Base-by-base conservation (phyloP, 495 filamentous ascomycete species). In the Oleoguttula mirabilis region DNA sequence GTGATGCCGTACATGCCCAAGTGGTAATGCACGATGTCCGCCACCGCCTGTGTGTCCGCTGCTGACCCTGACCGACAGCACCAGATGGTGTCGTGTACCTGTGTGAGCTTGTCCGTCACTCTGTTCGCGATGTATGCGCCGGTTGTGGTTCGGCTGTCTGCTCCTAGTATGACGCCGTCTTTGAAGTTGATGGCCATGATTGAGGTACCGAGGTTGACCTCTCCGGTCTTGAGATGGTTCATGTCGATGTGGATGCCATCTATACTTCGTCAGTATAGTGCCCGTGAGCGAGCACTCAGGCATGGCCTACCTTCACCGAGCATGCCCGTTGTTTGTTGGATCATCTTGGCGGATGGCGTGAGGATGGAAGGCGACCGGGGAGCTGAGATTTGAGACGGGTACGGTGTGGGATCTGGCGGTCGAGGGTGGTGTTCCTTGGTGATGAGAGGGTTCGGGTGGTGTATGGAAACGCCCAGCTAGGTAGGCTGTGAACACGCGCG, bases 171-270 rank as follows among this genome's bases (percentile, higher is more conserved):
- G 33, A 98, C 92, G 37, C 90, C 90, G 55, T 92, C 86, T 58
- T 88, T 83, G 76, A 96, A 98, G 60, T 90, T 95, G 55, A 96
- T 85, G 27, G 90, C 81, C 80, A 86, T 86, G 60, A 98, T 98
- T 41, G 90, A 95, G 50, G 90, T 98, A 66, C 90, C 90, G 47
- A 98, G 72, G 65, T 96, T 94, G 59, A 66, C 73, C 63, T 92
- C 85, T 32, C 85, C 85, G 55, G 77, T 82, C 74, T 93, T 90
- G 50, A 90, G 60, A 54, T 88, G 82, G 51, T 94, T 82, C 90
- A 98, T 96, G 59, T 98, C 90, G 39, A 98, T 67, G 64, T 98
- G 90, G 59, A 98, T 94, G 58, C 90, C 90, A 88, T 98, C 90
- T 98, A 61, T 48, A 10, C 7, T 27, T 19, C n/a, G 34, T 48